Base-by-base conservation (phyloP, 768 basidiomycete genomes). In the Xerocomus potaroensis region DNA sequence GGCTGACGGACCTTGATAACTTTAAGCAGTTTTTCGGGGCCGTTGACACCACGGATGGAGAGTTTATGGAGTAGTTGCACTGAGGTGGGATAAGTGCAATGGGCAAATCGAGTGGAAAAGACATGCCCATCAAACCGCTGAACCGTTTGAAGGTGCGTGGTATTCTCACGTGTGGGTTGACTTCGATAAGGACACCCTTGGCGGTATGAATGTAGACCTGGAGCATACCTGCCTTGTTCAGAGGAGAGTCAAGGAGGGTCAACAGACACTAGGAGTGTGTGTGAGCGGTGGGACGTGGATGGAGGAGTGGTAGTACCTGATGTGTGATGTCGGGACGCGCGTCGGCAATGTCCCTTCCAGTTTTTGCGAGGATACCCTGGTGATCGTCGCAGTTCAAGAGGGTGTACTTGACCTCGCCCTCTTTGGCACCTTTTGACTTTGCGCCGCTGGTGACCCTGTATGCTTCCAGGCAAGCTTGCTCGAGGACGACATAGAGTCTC, bases 251-350 rank as follows among this genome's bases (percentile, higher is more conserved):
- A 47, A 99, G 80, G 7, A 99, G 76, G 0, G 96, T 99, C 56
- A 99, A 72, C 10, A 99, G 80, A 62, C 96, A 99, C 92, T 98
- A 5, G 34, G 6, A 9, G n/a, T 31, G n/a, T 16, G n/a, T 11
- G 29, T 19, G 33, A 30, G 7, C 33, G 15, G 34, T 54, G n/a
- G 48, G 55, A 49, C 31, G 8, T 33, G 0, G 29, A 18, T 8
- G 32, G n/a, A 23, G 14, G 44, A 24, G 37, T 26, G 41, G 22
- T 64, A 77, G 41, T 48, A 91, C 93, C 80, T 97, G 96, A 65
- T 99, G 96, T 0, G 96, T 98, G 60, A 98, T 98, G 69, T 98
- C 96, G 2, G 96, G 96, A 54, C 96, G 75, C n/a, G 96, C 96
- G 69, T 98, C 94, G 14, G 96, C 96, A 51, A 98, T 98, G 69